A percentile compares a stretch with the other conserved stretches of the same genome.
Conservation (phyloP, 768 basidiomycete species). For the Serendipita sp. region DNA sequence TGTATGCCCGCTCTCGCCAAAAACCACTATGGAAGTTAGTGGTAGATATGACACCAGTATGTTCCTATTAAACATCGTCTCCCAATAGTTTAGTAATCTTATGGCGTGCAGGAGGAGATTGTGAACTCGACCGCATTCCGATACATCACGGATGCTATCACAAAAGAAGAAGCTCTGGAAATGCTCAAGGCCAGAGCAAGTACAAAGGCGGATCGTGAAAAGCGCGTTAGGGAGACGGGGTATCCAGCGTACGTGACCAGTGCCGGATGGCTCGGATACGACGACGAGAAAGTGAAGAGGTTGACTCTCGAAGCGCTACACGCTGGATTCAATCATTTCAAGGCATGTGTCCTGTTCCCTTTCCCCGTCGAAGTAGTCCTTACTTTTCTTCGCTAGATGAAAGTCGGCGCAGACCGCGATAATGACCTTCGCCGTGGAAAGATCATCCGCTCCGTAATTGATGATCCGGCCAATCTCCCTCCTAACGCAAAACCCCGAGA, state of each 20-base stretch:
- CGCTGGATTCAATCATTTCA: constrained; percentile 94
- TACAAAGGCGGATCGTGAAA: constrained; percentile 65
- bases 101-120: constrained; percentile 44
- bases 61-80: constrained; percentile 9
- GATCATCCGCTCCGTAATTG: constrained; percentile 88
- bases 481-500: constrained; percentile 39
- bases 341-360: constrained; percentile 20
- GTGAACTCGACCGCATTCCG: constrained; percentile 64
- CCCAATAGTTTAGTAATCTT: background rate
- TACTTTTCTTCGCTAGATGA: constrained; percentile 37
- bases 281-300: constrained; percentile 76
- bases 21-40: constrained; percentile 88
- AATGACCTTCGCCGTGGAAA: constrained; percentile 76
- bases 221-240: constrained; percentile 54
- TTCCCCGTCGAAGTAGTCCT: background rate
- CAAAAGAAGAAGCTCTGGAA: constrained; percentile 72
- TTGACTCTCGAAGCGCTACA: constrained; percentile 75
- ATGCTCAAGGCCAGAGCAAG: constrained; percentile 65
- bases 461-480: constrained; percentile 74
- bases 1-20: constrained; percentile 60
- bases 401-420: constrained; percentile 73
- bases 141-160: constrained; percentile 89
- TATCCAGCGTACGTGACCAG: constrained; percentile 91
- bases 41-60: constrained; percentile 71
- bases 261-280: constrained; percentile 88